Conservation (phyloP, 768 basidiomycete genomes). For the Hygrocybe coccinea region DNA sequence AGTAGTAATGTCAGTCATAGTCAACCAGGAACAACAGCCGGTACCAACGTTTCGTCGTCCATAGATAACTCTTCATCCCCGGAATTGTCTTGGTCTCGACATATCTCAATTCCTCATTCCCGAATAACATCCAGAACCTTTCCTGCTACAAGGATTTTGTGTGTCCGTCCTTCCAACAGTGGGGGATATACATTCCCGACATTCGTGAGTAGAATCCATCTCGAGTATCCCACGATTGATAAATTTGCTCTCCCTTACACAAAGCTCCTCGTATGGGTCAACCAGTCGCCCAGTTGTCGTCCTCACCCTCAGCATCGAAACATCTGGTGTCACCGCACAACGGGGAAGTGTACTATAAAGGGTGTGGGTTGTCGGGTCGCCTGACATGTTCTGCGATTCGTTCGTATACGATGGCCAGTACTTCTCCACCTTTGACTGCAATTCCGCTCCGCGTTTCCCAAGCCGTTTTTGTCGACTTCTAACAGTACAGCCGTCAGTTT, state of each 20-base stretch:
- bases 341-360: slow-evolving; percentile 78
- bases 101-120: too few species aligned
- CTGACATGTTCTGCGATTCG: slow-evolving; percentile 85
- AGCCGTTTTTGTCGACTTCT: slow-evolving; percentile 61
- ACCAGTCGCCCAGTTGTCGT: slow-evolving; percentile 77
- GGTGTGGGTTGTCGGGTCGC: slow-evolving; percentile 82
- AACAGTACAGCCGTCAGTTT: slow-evolving; percentile 77
- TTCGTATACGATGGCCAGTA: slow-evolving; percentile 82
- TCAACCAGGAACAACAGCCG: too few species aligned
- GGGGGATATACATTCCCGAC: slow-evolving; percentile 98
- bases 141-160: too few species aligned
- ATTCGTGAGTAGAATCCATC: slow-evolving; percentile 95
- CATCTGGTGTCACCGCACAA: slow-evolving; percentile 84
- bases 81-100: too few species aligned
- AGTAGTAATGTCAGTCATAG: slow-evolving; percentile 4
- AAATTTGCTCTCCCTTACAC: slow-evolving; percentile 88
- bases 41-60: too few species aligned
- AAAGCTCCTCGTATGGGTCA: too few species aligned
- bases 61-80: too few species aligned
- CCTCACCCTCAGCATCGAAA: slow-evolving; percentile 81
- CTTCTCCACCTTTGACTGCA: slow-evolving; percentile 94
- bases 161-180: too few species aligned
- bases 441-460: slow-evolving; percentile 51
- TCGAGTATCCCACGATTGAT: slow-evolving; percentile 89
- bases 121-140: too few species aligned